Conservation (phyloP, 768 basidiomycete species). For the Rhodocollybia butyracea region DNA sequence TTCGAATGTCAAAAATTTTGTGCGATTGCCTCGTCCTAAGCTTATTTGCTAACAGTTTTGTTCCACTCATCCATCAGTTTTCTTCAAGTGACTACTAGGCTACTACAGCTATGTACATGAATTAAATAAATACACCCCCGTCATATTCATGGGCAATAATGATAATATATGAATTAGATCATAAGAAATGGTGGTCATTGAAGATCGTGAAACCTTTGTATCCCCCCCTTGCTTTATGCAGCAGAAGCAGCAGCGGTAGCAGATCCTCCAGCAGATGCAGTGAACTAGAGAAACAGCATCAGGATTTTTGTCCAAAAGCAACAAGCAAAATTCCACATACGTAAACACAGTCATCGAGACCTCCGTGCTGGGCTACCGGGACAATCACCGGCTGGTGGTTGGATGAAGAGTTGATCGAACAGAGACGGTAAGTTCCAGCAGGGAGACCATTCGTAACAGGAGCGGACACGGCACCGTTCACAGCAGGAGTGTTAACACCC, state of each 20-base stretch:
- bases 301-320: neutral
- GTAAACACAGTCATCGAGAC: slow-evolving; percentile 37
- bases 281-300: neutral
- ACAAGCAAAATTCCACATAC: slow-evolving; percentile 12
- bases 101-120: no score
- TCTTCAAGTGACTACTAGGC: neutral
- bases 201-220: neutral
- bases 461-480: slow-evolving; percentile 41
- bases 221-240: neutral
- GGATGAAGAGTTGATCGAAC: slow-evolving; percentile 42
- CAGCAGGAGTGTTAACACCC: slow-evolving; percentile 44
- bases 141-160: neutral
- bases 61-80: neutral
- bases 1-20: neutral
- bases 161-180: neutral
- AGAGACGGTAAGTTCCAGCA: slow-evolving; percentile 47
- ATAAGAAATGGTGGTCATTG: neutral
- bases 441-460: slow-evolving; percentile 44
- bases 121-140: neutral
- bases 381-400: slow-evolving; percentile 43
- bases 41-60: no score
- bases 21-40: no score
- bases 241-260: neutral
- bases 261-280: neutral
- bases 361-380: slow-evolving; percentile 36